Evolutionary conservation across 2,329 filamentous ascomycete genomes (phyloP), one percentile per base, ranked within the genome.

Genomic region (Byssochlamys sp.): DNA sequence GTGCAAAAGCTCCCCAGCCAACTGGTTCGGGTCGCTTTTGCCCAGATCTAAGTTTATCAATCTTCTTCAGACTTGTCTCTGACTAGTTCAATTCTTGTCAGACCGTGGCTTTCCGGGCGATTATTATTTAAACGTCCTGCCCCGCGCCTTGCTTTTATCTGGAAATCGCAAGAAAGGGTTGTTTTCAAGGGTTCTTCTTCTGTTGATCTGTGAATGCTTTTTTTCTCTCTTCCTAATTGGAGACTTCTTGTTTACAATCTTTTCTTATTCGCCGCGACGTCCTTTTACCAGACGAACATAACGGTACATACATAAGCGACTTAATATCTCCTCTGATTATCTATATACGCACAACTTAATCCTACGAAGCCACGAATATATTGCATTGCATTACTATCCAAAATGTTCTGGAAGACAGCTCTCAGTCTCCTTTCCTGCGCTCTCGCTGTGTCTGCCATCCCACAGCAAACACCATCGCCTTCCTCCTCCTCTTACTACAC

Each of bases 401-500:
- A 45, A 7, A 45, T 35, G 27, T 12, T 57, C 14, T 31, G n/a
- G 9, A 55, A 26, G 26, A 48, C 26, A 19, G 2, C 27, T 33
- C 11, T 24, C 48, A n/a, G 24, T 28, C 11, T 51, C 25, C 49
- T 51, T 6, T 51, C 49, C 49, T 51, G 25, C 49, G 14, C n/a
- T 14, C 49, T 51, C 49, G 49, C 49, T 12, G 52, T n/a, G 52
- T n/a, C 10, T 5, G 52, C 52, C 3, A 53, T 53, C 11, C 52
- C 52, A 4, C 52, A 53, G 28, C 52, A 53, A 29, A 53, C 52
- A 24, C 52, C 52, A 24, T 53, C 52, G 14, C 52, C 52, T 29
- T 53, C 52, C 31, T 70, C 54, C 66, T 65, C 5, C 14, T 70
- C 54, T 65, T 65, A 4, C 14, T 19, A 28, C 26, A 53, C 26